Evolutionary conservation across 441 rosid species (phyloP), one percentile per base, ranked within the genome.

Genomic region (Syzygium malaccense): DNA sequence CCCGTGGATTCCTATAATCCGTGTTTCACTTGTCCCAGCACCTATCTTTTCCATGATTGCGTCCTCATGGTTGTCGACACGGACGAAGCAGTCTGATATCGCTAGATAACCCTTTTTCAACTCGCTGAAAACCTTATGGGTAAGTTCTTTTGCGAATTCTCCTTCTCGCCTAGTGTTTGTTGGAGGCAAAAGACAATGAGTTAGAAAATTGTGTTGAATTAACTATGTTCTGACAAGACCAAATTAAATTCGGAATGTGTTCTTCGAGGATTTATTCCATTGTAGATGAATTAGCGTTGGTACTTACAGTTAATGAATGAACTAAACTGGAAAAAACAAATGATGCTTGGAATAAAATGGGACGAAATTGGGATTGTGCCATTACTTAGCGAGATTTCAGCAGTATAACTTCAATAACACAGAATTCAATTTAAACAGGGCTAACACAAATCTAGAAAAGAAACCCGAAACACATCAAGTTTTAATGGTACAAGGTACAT

Each of bases 81-180:
- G 0, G 3, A 68, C 79, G 26, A 68, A 68, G 48, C 5, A 4
- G 26, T 19, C 6, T 0, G 79, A 19, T 68, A 68, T 14, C 11
- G 0, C 79, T 7, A 33, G 5, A 68, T 5, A 68, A 9, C 26
- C 48, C 26, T 68, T 68, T 5, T 68, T 68, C 79, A 68, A 19
- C 0, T 68, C 79, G 4, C 10, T 33, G 79, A 68, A 68, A 68
- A 68, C 8, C 48, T 68, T 17, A 0, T 1, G 4, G 1, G 26
- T 19, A 10, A 68, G 0, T 2, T 1, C 20, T 66, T 33, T 68
- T 10, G 6, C 2, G 0, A 33, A 8, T 26, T 18, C 48, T 4
- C 78, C 78, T 68, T 68, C 79, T 68, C 23, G 7, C 79, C 79
- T 68, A 33, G 14, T 33, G 26, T 68, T 18, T 33, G 79, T 32